Base-by-base conservation (phyloP, 2,329 filamentous ascomycete species). In the Aspergillus vadensis region DNA sequence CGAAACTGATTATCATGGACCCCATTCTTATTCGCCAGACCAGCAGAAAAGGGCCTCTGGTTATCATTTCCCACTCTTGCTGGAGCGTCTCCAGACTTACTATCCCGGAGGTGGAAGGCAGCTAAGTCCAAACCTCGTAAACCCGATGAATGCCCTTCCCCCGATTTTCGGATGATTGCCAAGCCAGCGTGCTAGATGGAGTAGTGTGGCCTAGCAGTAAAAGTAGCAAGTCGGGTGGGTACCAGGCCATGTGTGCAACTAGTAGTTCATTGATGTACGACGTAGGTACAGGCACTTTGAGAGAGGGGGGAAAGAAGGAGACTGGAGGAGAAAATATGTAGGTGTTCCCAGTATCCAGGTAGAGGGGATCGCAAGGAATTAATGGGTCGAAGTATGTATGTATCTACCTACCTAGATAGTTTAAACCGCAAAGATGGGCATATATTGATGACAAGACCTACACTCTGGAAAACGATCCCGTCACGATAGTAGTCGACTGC, bases 1-100 rank as follows among this genome's bases (percentile, higher is more conserved):
- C 36, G 32, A 58, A 53, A 47, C 21, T 59, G 32, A 43, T 52
- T 58, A 36, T 52, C 32, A 52, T 52, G 55, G 32, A 36, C 21
- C n/a, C 14, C 44, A 17, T 52, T 19, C 55, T 58, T 39, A 58
- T 58, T 58, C 48, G 55, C 36, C 44, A 27, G 7, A 27, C 44
- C 44, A 48, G 14, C 10, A 19, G 43, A 47, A 21, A 21, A 21
- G 19, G 12, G 43, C 19, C 19, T 21, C 17, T 21, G 43, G 44
- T 15, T 25, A 49, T 27, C 44, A 27, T 30, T 23, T 15, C 44
- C 44, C 21, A 10, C 27, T 25, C 27, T 25, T 23, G 44, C 23
- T 48, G 15, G 7, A 30, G 41, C 25, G 41, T 15, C 41, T 44
- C 41, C 41, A 44, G 32, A 14, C 19, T 44, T 19, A 23, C 41